phyloP scores from a whole-genome alignment of 257 asterid genomes.

The Przewalskia tangutica region DNA sequence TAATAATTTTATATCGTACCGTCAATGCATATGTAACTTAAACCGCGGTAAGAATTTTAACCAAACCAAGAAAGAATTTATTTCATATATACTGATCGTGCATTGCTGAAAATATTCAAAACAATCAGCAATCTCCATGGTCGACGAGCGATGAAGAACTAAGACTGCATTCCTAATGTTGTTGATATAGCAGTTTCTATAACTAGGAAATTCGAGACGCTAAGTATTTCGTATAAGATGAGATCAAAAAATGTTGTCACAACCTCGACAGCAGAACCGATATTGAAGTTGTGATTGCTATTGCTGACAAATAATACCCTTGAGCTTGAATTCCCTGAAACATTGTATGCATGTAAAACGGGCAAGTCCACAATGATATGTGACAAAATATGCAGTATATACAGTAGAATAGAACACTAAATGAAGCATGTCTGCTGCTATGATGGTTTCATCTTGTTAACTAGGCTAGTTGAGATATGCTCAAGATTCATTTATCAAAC shows the following conservation, averaged over 20 bases:
- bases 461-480: too few relatives aligned
- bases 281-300: constrained; percentile 29
- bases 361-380: background rate
- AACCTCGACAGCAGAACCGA: constrained; percentile 31
- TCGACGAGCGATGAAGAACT: constrained; percentile 3
- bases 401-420: background rate
- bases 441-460: too few relatives aligned
- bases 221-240: background rate
- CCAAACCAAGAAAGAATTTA: background rate
- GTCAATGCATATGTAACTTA: background rate
- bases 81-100: constrained; percentile 9
- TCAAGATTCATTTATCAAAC: too few relatives aligned
- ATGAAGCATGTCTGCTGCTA: too few relatives aligned
- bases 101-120: constrained; percentile 15
- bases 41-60: background rate
- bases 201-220: background rate
- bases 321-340: constrained; percentile 50
- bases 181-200: constrained; percentile 3
- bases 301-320: constrained; percentile 21
- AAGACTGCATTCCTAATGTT: background rate
- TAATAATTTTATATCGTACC: background rate
- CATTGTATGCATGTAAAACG: constrained; percentile 2
- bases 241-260: constrained; percentile 9
- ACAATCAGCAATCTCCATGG: constrained; percentile 8
- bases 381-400: background rate